Evolutionary conservation across 441 rosid species (phyloP).

Genomic region (Aleurites moluccanus): DNA sequence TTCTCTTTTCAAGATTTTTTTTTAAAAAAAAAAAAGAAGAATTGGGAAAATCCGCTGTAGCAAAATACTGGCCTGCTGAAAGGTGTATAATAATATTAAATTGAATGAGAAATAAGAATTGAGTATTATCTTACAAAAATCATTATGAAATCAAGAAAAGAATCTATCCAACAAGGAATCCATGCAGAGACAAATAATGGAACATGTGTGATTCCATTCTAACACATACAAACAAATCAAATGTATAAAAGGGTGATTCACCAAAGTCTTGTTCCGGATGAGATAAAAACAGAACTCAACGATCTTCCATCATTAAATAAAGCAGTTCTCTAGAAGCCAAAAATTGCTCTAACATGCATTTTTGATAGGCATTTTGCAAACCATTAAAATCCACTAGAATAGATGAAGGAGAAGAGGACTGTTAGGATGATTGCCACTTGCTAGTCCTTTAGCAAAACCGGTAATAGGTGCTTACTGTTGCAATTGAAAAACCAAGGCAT

Average conservation of each 20-base stretch:
- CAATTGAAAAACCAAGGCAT: too few relatives aligned
- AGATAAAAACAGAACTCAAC: background rate
- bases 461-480: too few relatives aligned
- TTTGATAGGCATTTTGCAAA: background rate
- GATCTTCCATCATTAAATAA: background rate
- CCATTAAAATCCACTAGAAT: background rate
- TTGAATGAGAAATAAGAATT: background rate
- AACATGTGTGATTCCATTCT: background rate
- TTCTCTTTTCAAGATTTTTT: background rate
- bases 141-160: background rate
- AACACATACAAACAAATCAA: background rate
- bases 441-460: too few relatives aligned
- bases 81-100: background rate
- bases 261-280: background rate
- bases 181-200: background rate
- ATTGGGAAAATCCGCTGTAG: background rate
- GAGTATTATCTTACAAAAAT: background rate
- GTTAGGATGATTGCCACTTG: too few relatives aligned
- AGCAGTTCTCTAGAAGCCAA: background rate
- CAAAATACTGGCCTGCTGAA: background rate
- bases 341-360: background rate
- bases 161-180: background rate
- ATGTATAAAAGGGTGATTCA: background rate
- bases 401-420: too few relatives aligned
- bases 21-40: background rate